Conservation (phyloP, 1,284 basidiomycete genomes). For the Limonomyces culmigenus region DNA sequence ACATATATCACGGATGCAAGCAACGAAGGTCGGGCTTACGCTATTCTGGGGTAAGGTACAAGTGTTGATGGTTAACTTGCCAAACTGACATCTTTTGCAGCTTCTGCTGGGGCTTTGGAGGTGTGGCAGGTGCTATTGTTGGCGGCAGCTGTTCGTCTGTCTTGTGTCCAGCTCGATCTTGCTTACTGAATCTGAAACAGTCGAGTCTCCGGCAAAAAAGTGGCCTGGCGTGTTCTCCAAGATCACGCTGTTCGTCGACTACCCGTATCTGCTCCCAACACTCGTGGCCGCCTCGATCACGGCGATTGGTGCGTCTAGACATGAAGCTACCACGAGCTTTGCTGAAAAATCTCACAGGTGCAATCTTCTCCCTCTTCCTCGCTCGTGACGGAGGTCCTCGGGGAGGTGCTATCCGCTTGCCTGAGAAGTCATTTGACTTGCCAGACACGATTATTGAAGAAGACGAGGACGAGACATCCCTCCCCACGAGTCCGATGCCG, state of each 20-base stretch:
- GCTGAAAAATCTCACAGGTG: conserved; percentile 27
- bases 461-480: conserved; percentile 22
- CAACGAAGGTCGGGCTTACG: conserved; percentile 89
- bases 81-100: conserved; percentile 7
- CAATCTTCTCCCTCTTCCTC: conserved; percentile 78
- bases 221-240: conserved; percentile 63
- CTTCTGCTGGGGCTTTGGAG: conserved; percentile 94
- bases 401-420: conserved; percentile 67
- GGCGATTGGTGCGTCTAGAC: conserved; percentile 34
- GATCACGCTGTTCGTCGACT: conserved; percentile 53
- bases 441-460: conserved; percentile 43
- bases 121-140: conserved; percentile 77
- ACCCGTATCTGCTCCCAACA: conserved; percentile 89
- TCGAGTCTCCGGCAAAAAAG: conserved; percentile 75
- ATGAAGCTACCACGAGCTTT: neutral
- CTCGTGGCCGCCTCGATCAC: conserved; percentile 63
- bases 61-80: conserved; percentile 6
- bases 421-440: conserved; percentile 42
- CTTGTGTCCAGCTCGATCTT: conserved; percentile 4
- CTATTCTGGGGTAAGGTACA: conserved; percentile 60
- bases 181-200: conserved; percentile 17
- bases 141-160: conserved; percentile 60
- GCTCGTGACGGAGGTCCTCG: conserved; percentile 81
- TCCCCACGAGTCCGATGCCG: conserved; percentile 1
- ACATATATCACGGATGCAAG: conserved; percentile 77